These are phyloP conservation scores for Chenopodium album DNA, from an alignment of 148 eudicot species.

Conservation along the genomic window DNA sequence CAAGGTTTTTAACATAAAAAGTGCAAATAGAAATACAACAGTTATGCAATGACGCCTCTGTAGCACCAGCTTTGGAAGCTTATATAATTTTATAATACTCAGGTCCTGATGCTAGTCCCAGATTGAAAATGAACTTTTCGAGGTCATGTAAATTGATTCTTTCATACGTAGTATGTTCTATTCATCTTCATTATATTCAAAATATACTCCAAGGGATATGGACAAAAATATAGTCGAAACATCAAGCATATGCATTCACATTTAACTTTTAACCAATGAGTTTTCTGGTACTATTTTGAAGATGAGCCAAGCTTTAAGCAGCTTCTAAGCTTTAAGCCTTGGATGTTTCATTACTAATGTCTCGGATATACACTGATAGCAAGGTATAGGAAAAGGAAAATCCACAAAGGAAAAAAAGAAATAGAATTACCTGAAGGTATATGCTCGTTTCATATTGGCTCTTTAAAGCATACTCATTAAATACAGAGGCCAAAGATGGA, in stretches of 20 bases:
- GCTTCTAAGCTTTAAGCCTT: neutral
- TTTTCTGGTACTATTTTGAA: neutral
- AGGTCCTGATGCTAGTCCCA: neutral
- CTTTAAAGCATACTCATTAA: conserved; percentile 88
- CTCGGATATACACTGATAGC: neutral
- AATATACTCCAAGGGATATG: neutral
- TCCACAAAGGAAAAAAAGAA: neutral
- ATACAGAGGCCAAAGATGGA: conserved; percentile 91
- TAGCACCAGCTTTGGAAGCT: neutral
- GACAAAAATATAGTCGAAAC: neutral
- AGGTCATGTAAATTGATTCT: too few relatives aligned
- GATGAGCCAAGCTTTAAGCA: neutral
- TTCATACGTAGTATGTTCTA: too few relatives aligned
- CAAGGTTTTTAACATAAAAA: neutral
- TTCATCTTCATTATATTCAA: neutral
- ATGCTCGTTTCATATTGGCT: conserved; percentile 93
- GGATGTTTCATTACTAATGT: neutral
- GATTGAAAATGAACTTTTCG: neutral
- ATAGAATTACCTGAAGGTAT: conserved; percentile 68
- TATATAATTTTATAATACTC: neutral
- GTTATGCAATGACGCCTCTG: neutral
- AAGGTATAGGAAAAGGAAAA: neutral
- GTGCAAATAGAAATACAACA: neutral
- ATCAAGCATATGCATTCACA: neutral
- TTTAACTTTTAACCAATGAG: neutral